phyloP scores from a whole-genome alignment of 495 filamentous ascomycete species.

The Lepraria neglecta region DNA sequence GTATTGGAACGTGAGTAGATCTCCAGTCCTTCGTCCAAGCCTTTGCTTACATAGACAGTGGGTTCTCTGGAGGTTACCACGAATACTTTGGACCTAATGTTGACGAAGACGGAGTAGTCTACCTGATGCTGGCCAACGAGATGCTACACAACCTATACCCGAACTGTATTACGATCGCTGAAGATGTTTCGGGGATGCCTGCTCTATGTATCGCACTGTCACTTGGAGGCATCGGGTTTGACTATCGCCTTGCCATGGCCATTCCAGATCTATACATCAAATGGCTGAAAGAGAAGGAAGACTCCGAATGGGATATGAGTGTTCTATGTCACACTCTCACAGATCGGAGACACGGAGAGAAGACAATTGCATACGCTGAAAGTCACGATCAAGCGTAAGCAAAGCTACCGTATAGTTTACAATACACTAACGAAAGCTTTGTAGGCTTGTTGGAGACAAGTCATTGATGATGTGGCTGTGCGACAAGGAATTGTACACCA shows the following conservation, averaged over 20 bases:
- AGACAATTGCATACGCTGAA: constrained; percentile 96
- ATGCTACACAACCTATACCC: constrained; percentile 88
- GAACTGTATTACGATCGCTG: constrained; percentile 80
- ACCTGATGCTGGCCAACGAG: constrained; percentile 94
- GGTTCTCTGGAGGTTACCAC: constrained; percentile 96
- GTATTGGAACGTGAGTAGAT: constrained; percentile 86
- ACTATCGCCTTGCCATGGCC: constrained; percentile 96
- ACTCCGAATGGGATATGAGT: constrained; percentile 89
- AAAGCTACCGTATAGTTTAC: not conserved
- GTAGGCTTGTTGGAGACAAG: constrained; percentile 92
- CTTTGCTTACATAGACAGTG: constrained; percentile 47
- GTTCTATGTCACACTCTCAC: constrained; percentile 78
- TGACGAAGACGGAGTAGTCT: constrained; percentile 93
- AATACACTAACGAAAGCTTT: constrained; percentile 32
- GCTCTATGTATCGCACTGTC: constrained; percentile 80
- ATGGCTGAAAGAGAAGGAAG: constrained; percentile 85
- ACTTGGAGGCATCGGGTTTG: constrained; percentile 88
- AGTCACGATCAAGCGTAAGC: constrained; percentile 97
- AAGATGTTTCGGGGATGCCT: constrained; percentile 98
- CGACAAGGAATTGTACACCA: constrained; percentile 93
- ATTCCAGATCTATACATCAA: constrained; percentile 99
- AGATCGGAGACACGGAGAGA: constrained; percentile 91
- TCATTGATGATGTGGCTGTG: constrained; percentile 95
- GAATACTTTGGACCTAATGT: constrained; percentile 92
- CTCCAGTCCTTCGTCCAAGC: not conserved